phyloP scores from a whole-genome alignment of 768 basidiomycete species.

The Termitomyces heimii region DNA sequence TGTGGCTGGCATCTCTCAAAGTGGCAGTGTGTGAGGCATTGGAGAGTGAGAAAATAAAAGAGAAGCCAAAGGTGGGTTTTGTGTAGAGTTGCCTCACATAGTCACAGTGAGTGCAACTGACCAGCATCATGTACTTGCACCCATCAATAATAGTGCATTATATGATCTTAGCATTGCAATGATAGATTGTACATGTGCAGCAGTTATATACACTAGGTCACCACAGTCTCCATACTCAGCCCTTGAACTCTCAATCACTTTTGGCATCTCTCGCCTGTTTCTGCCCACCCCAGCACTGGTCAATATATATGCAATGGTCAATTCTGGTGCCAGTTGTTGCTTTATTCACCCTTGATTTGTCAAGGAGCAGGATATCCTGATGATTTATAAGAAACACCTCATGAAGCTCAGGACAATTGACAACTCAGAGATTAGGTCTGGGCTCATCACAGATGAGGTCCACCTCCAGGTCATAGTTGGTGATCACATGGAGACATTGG shows the following conservation, averaged over 20 bases:
- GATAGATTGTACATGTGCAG: too few species aligned
- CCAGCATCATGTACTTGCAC: too few species aligned
- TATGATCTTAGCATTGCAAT: too few species aligned
- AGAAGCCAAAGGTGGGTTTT: not conserved
- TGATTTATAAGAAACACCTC: too few species aligned
- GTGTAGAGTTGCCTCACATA: not conserved
- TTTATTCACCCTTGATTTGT: not conserved
- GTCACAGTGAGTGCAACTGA: too few species aligned
- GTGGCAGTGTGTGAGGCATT: not conserved
- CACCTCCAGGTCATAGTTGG: not conserved
- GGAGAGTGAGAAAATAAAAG: not conserved
- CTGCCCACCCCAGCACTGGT: not conserved
- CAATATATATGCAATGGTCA: not conserved
- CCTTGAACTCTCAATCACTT: too few species aligned
- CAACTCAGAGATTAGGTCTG: too few species aligned
- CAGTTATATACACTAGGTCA: too few species aligned
- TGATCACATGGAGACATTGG: not conserved
- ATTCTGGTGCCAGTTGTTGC: not conserved
- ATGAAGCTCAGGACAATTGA: too few species aligned
- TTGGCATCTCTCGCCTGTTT: not conserved
- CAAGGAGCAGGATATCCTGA: too few species aligned
- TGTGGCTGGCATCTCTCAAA: not conserved
- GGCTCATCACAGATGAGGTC: not conserved
- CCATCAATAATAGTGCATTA: too few species aligned
- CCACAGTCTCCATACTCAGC: too few species aligned